These are phyloP conservation scores for Candida tropicalis DNA, from an alignment of 1,139 yeast species.

Conservation along the genomic window DNA sequence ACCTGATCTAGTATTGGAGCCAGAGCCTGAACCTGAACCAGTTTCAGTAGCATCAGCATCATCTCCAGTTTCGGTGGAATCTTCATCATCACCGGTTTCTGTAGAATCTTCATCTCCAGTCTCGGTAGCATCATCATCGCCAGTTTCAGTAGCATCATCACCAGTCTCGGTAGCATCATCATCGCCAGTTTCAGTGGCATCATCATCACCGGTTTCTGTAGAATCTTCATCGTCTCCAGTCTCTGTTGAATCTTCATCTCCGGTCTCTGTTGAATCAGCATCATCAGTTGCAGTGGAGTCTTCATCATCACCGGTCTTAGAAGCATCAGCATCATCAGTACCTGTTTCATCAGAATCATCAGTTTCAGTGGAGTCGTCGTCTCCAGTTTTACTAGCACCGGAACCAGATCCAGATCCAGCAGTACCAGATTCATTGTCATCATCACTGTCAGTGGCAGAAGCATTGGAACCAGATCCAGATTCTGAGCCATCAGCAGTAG, in stretches of 20 bases:
- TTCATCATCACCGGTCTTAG: conserved; percentile 21
- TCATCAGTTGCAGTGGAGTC: conserved; percentile 16
- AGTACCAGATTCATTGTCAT: too few species aligned
- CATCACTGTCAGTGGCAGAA: not conserved
- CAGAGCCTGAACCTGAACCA: conserved; percentile 3
- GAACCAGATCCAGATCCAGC: conserved; percentile 9
- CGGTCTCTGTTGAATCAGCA: conserved; percentile 6
- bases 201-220: conserved; percentile 19
- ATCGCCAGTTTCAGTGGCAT: not conserved
- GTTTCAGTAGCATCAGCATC: conserved; percentile 14
- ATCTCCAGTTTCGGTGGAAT: conserved; percentile 12
- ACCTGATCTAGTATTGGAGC: not conserved
- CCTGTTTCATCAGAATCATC: too few species aligned
- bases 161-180: conserved; percentile 14
- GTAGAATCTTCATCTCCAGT: conserved; percentile 9
- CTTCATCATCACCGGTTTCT: conserved; percentile 13
- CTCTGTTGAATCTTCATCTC: conserved; percentile 10
- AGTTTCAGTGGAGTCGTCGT: conserved; percentile 6
- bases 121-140: conserved; percentile 10
- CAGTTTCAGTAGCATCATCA: conserved; percentile 9
- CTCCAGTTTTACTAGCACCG: conserved; percentile 12
- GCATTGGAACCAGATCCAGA: conserved; percentile 15
- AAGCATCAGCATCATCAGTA: conserved; percentile 18
- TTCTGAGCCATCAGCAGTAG: conserved; percentile 14
- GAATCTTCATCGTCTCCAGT: conserved; percentile 14